Evolutionary conservation across 1,284 basidiomycete species (phyloP), one percentile per base, ranked within the genome.

Genomic region (Flammula alnicola): DNA sequence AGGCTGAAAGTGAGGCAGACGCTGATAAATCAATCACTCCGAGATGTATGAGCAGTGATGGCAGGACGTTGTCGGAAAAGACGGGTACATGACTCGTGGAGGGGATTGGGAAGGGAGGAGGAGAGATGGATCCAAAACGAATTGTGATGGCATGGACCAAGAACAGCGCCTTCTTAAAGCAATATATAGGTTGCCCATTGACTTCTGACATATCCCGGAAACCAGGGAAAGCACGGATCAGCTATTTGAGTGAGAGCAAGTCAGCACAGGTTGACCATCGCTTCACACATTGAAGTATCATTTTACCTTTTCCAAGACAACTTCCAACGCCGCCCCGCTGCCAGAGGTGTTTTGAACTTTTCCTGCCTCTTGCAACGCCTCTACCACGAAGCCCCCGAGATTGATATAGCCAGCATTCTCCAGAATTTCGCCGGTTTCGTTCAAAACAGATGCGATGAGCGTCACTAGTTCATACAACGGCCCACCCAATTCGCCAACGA

Each of bases 131-230:
- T 32, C 79, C 78, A 69, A 91, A 88, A 29, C 88, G 81, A 30
- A 86, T 65, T 14, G 69, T 70, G 45, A 95, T 71, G 5, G 84
- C 84, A 53, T 90, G 81, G 33, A 94, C 73, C 32, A 95, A 78
- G 67, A 93, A 91, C 23, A 95, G 74, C 1, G 90, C 92, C 62
- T 95, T 94, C 68, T 94, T 95, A 77, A 93, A 91, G 62, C 91
- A 80, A 67, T 91, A 94, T 8, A 94, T 78, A 6, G 81, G 78
- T 65, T 79, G 70, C 22, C 75, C 81, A 33, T 86, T 67, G 1
- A 92, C 78, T 6, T 77, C 44, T 12, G 77, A 72, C 81, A 88
- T 86, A 63, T 93, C 91, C 54, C 73, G 78, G 62, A 93, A 93
- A 7, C 80, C 86, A 25, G 91, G 91, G 51, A 93, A 80, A 9